These are phyloP conservation scores for Posidonia oceanica DNA, from an alignment of 116 monocot species.

Conservation along the genomic window DNA sequence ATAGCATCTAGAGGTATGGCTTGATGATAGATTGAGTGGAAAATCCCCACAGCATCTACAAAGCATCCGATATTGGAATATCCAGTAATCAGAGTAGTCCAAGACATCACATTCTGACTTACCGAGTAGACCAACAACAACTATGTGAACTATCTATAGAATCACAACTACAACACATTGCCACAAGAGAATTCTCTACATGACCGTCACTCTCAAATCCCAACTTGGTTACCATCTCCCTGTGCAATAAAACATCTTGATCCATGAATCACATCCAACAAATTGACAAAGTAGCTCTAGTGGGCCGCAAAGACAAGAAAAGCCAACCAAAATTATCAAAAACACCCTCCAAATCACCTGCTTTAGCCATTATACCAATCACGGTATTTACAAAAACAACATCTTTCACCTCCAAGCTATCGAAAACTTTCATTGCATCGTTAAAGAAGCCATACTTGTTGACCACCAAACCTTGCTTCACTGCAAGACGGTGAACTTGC, in stretches of 20 bases:
- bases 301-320: conserved; percentile 6
- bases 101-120: conserved; percentile 13
- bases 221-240: conserved; percentile 13
- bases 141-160: not conserved
- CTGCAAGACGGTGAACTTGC: conserved; percentile 8
- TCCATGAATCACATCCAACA: conserved; percentile 7
- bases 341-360: conserved; percentile 12
- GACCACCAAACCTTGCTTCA: conserved; percentile 9
- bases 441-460: not conserved
- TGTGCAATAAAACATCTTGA: conserved; percentile 5
- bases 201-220: conserved; percentile 18
- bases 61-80: conserved; percentile 8
- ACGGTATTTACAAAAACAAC: conserved; percentile 14
- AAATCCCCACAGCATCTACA: conserved; percentile 6
- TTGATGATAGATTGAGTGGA: conserved; percentile 1
- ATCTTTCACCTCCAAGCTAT: conserved; percentile 12
- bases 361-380: conserved; percentile 11
- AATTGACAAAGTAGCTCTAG: conserved; percentile 23
- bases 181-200: conserved; percentile 19
- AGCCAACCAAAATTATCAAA: conserved; percentile 7
- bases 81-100: conserved; percentile 17
- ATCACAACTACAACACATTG: conserved; percentile 13
- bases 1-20: not conserved
- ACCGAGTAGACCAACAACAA: conserved; percentile 7
- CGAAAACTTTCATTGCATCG: conserved; percentile 11